Evolutionary conservation across 192 early-diverging fungal genomes (phyloP).

Genomic region (Podila minutissima): DNA sequence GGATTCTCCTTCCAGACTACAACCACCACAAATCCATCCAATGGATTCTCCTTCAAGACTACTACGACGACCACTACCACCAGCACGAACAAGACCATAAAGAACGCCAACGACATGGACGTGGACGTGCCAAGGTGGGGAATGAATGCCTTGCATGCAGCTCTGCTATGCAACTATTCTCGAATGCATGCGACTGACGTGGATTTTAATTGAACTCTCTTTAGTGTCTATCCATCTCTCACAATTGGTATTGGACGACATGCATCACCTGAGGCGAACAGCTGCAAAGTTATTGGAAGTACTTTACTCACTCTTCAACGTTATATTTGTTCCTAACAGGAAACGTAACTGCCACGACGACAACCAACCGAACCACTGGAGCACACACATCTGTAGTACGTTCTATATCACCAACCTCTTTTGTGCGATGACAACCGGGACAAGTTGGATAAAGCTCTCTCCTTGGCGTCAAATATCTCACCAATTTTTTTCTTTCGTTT

Average conservation of each 20-base stretch:
- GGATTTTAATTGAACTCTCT: background rate
- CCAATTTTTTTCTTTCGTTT: too few species aligned
- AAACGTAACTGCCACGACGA: too few species aligned
- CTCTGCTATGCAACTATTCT: background rate
- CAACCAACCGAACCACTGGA: too few species aligned
- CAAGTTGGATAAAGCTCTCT: too few species aligned
- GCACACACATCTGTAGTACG: too few species aligned
- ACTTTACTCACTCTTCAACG: background rate
- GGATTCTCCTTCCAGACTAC: background rate
- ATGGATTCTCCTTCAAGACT: background rate
- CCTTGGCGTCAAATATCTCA: too few species aligned
- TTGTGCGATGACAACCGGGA: too few species aligned
- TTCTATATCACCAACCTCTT: too few species aligned
- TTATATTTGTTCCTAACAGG: background rate
- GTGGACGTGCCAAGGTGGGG: slow-evolving; percentile 25
- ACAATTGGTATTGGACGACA: background rate
- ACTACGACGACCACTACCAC: background rate
- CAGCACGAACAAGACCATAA: background rate
- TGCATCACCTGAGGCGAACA: background rate
- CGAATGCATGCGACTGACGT: background rate
- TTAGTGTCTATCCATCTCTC: background rate
- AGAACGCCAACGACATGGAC: slow-evolving; percentile 10
- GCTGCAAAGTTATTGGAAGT: background rate
- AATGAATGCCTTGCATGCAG: background rate
- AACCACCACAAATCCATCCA: background rate